Evolutionary conservation across 768 basidiomycete species (phyloP).

Genomic region (Scleroderma citrinum): DNA sequence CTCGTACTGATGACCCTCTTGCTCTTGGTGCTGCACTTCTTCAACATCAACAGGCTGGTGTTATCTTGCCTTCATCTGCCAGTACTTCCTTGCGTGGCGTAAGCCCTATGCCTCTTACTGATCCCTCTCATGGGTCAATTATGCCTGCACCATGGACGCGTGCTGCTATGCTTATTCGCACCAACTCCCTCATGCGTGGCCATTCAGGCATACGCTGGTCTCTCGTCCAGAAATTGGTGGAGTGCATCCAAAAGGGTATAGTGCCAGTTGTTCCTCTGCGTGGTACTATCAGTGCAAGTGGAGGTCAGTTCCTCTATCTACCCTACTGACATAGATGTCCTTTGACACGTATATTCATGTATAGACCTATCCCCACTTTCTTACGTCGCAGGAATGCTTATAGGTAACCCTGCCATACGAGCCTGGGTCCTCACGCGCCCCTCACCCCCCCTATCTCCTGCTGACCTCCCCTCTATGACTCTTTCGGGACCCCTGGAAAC

Average conservation of each 20-base stretch:
- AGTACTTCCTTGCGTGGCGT: constrained; percentile 1
- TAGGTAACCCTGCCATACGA: constrained; percentile 74
- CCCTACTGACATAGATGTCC: constrained; percentile 7
- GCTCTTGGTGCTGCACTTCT: constrained; percentile 77
- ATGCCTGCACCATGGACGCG: constrained; percentile 90
- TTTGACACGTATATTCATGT: constrained; percentile 3
- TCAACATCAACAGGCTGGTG: constrained; percentile 76
- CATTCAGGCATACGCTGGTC: constrained; percentile 84
- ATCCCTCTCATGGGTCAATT: constrained; percentile 57
- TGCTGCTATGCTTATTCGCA: constrained; percentile 79
- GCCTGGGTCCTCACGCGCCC: constrained; percentile 47
- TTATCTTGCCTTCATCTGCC: constrained; percentile 51
- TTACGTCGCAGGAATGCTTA: constrained; percentile 76
- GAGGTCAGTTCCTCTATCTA: constrained; percentile 45
- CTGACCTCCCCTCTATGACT: not conserved
- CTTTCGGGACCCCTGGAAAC: constrained; percentile 8
- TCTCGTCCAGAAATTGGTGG: constrained; percentile 72
- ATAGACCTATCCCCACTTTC: constrained; percentile 73
- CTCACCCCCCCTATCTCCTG: not conserved
- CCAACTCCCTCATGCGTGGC: constrained; percentile 85
- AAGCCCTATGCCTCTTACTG: constrained; percentile 55
- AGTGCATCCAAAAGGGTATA: constrained; percentile 64
- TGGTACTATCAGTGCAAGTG: constrained; percentile 78
- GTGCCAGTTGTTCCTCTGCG: constrained; percentile 78
- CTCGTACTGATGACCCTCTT: constrained; percentile 68